Base-by-base conservation (phyloP, 208 protist genomes). In the Acanthamoeba culbertsoni region DNA sequence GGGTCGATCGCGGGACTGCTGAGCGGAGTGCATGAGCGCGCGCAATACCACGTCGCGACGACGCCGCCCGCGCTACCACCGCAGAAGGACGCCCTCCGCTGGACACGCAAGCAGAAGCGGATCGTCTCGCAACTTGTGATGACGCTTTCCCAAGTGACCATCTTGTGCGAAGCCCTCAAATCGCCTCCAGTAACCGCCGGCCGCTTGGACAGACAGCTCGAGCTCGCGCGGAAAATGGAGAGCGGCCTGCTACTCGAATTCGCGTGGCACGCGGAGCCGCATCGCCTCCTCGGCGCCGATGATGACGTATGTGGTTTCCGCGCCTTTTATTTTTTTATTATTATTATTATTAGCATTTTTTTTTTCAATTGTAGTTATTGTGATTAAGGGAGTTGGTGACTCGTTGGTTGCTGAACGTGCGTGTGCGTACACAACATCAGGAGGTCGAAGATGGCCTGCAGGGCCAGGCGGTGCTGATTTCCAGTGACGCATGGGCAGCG, bases 111-210 rank as follows among this genome's bases (percentile, higher is more conserved):
- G 53, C 53, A 68, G 28, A 10, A 79, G 37, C 68, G 68, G 6
- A 23, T 48, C 7, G 42, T 28, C 23, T 2, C 68, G 42, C 68
- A 79, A 40, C 35, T 79, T 2, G 28, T 20, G 68, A 79, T 79
- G 68, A 79, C 68, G 6, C 68, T 90, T 35, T n/a, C 43, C 16
- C 82, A 90, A 45, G 82, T 57, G 28, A 26, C 51, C 5, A 46
- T 90, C 20, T 51, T 90, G 35, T 90, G 82, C 43, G 82, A 90
- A 5, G 48, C 82, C 20, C 82, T 90, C 33, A 59, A 90, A 35
- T 90, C 53, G 33, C 82, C 82, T 26, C 68, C 68, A 6, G 68
- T 1, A 2, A 48, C 68, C 23, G 3, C 33, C 20, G 40, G 48
- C 7, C 68, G 68, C 5, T 20, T 90, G 40, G 65, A 65, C 14